Evolutionary conservation across 768 basidiomycete species (phyloP), one percentile per base, ranked within the genome.

Genomic region (Polyporus arcularius): DNA sequence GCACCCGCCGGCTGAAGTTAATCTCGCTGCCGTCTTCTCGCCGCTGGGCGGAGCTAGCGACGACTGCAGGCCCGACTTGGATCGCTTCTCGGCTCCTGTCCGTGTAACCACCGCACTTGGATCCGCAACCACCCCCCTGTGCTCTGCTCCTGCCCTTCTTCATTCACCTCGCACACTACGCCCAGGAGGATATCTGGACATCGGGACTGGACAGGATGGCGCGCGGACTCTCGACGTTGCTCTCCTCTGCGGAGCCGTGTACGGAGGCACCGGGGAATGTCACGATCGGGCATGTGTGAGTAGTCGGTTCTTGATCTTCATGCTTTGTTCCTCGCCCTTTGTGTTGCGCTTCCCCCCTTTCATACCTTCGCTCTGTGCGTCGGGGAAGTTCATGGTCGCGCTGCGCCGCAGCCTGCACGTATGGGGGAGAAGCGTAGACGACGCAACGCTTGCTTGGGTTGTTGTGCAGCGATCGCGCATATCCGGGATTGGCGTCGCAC

Each of bases 271-370:
- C 69, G 16, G 64, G 62, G n/a, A 61, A 60, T 12, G 80, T 87
- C 5, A 75, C 75, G 18, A 88, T 88, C 59, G 80, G 82, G 47
- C 87, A 88, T 82, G 81, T 86, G 87, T 88, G 65, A 52, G 71
- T 63, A 58, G 42, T 28, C 38, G 38, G 11, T 32, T 28, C 21
- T 14, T 15, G 26, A 12, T 28, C 8, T 3, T 8, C 6, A 26
- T 9, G 10, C 9, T 11, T 48, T 47, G n/a, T 4, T 47, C 18
- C 14, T 9, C 46, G 11, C 6, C 4, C 46, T 11, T 7, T 35
- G 7, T 35, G 7, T 35, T 35, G 21, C 21, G 21, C 21, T 26
- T 26, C 21, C 11, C 35, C 35, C 35, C 3, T 35, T 35, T 3
- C 35, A 35, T 35, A 35, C 35, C 35, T 7, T 11, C 35, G 35